phyloP scores from a whole-genome alignment of 2,329 filamentous ascomycete species.

The Colletotrichum lentis region DNA sequence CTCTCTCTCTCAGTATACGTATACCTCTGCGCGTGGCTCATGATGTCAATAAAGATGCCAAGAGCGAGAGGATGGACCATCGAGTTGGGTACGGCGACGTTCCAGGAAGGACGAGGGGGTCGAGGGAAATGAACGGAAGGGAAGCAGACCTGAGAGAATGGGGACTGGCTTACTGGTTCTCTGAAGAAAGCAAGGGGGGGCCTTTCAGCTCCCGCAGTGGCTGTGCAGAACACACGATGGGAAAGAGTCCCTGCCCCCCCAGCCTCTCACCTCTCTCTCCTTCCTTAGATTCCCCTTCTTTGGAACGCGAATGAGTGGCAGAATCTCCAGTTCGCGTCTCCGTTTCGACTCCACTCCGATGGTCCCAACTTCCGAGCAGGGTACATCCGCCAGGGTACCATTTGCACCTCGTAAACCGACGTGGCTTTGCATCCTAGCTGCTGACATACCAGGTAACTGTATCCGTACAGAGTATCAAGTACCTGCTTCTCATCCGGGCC shows the following conservation, averaged over 20 bases:
- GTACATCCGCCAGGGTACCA: constrained; percentile 7
- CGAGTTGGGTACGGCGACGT: background rate
- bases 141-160: constrained; percentile 33
- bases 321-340: background rate
- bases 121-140: constrained; percentile 27
- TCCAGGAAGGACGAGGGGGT: constrained; percentile 4
- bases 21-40: background rate
- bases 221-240: constrained; percentile 23
- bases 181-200: constrained; percentile 11
- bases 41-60: constrained; percentile 8
- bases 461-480: background rate
- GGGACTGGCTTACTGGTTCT: constrained; percentile 7
- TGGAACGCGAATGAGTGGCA: background rate
- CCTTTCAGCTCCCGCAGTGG: constrained; percentile 35
- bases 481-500: background rate
- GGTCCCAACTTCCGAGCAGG: background rate
- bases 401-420: constrained; percentile 30
- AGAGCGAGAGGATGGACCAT: constrained; percentile 2
- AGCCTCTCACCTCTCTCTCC: constrained; percentile 16
- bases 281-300: background rate
- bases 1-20: no score
- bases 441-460: background rate
- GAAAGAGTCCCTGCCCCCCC: constrained; percentile 13
- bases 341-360: background rate
- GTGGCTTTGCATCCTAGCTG: constrained; percentile 28